A percentile compares a stretch with the other conserved stretches of the same genome.
phyloP scores from a whole-genome alignment of 768 basidiomycete genomes.

The Psilocybe subaeruginosa region DNA sequence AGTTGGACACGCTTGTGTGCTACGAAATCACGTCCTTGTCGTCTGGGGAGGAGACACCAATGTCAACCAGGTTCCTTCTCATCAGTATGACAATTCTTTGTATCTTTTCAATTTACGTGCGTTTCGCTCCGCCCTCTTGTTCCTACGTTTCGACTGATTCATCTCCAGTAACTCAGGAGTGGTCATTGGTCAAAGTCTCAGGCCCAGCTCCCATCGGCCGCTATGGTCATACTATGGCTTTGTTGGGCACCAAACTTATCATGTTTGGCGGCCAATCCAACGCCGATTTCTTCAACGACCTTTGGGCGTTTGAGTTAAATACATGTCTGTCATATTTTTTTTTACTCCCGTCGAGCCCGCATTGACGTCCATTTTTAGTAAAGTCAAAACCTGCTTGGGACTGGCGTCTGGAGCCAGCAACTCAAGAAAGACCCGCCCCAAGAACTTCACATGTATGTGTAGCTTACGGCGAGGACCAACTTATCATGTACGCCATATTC shows the following conservation, averaged over 20 bases:
- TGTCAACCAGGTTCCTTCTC: conserved; percentile 52
- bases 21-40: conserved; percentile 90
- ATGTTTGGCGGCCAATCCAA: conserved; percentile 95
- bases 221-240: conserved; percentile 92
- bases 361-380: conserved; percentile 45
- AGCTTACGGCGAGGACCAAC: conserved; percentile 66
- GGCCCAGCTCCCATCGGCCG: conserved; percentile 80
- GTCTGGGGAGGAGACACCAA: conserved; percentile 99
- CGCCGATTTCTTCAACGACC: conserved; percentile 89
- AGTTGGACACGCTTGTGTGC: conserved; percentile 91
- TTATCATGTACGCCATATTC: conserved; percentile 65
- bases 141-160: conserved; percentile 43
- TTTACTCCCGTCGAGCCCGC: neutral
- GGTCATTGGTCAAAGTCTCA: conserved; percentile 82
- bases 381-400: conserved; percentile 84
- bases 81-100: conserved; percentile 85
- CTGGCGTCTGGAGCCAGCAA: conserved; percentile 55
- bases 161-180: conserved; percentile 83
- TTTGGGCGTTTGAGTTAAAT: conserved; percentile 93
- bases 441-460: conserved; percentile 90
- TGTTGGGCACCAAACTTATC: conserved; percentile 85
- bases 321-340: conserved; percentile 60
- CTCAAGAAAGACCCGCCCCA: conserved; percentile 64
- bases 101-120: conserved; percentile 80
- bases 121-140: neutral